phyloP scores from a whole-genome alignment of 345 rosid species.

The Draba incana region DNA sequence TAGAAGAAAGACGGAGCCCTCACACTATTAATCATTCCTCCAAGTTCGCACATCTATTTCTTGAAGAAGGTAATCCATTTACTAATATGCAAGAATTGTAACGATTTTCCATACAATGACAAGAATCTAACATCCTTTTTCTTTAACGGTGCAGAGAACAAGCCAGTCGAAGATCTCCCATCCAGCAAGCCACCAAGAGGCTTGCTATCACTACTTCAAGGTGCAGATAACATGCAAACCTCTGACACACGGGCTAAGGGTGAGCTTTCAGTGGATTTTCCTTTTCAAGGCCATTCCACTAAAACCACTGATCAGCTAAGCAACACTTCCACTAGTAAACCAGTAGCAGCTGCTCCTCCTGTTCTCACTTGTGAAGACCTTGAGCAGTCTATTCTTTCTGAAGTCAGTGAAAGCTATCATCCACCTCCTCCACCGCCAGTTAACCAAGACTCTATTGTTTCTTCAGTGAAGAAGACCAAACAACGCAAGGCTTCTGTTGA shows the following conservation, averaged over 20 bases:
- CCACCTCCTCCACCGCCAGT: conserved; percentile 45
- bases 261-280: conserved; percentile 40
- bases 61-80: conserved; percentile 71
- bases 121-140: conserved; percentile 15
- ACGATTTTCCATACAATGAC: not conserved
- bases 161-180: conserved; percentile 52
- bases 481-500: conserved; percentile 53
- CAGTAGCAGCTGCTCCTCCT: conserved; percentile 52
- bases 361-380: conserved; percentile 99
- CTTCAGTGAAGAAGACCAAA: conserved; percentile 44
- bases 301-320: conserved; percentile 43
- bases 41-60: conserved; percentile 85
- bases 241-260: conserved; percentile 47
- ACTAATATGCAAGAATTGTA: conserved; percentile 19
- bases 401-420: conserved; percentile 52
- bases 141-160: conserved; percentile 59
- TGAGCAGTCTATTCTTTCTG: conserved; percentile 88
- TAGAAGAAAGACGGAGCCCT: conserved; percentile 53
- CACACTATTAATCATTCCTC: conserved; percentile 63
- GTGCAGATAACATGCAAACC: conserved; percentile 63
- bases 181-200: conserved; percentile 53
- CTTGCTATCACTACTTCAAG: conserved; percentile 78
- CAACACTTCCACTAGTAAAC: conserved; percentile 38
- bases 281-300: conserved; percentile 48
- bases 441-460: conserved; percentile 43